Evolutionary conservation across 768 basidiomycete genomes (phyloP).

Genomic region (Leucosporidium yakuticum): DNA sequence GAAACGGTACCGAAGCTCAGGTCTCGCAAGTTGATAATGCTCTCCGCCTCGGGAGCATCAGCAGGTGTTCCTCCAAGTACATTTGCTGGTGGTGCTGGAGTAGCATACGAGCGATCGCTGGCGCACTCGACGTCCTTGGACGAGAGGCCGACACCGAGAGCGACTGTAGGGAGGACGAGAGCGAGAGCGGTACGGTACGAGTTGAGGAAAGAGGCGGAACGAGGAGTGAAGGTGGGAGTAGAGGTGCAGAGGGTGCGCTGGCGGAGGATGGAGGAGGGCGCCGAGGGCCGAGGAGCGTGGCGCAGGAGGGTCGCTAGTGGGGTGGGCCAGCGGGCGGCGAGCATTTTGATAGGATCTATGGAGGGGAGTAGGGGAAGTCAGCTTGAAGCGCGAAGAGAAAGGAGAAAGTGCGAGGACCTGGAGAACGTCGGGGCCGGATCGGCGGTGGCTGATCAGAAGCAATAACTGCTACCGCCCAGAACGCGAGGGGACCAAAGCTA

Average conservation of each 20-base stretch:
- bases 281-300: not conserved
- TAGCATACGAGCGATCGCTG: conserved; percentile 12
- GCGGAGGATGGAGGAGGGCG: not conserved
- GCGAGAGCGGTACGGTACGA: conserved; percentile 30
- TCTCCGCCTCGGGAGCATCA: conserved; percentile 17
- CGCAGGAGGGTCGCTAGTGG: conserved; percentile 5
- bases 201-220: conserved; percentile 18
- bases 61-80: not conserved
- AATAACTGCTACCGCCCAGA: too few relatives aligned
- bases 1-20: conserved; percentile 81
- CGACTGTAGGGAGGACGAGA: conserved; percentile 16
- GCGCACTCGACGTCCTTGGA: conserved; percentile 15
- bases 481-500: too few relatives aligned
- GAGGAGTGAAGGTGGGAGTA: conserved; percentile 4
- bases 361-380: conserved; percentile 13
- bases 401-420: too few relatives aligned
- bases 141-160: not conserved
- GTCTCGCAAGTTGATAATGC: conserved; percentile 66
- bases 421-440: too few relatives aligned
- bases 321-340: conserved; percentile 15
- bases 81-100: not conserved
- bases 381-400: too few relatives aligned
- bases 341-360: not conserved
- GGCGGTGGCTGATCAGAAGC: too few relatives aligned
- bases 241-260: conserved; percentile 12